Evolutionary conservation across 257 asterid genomes (phyloP).

Genomic region (Nicotiana tabacum): DNA sequence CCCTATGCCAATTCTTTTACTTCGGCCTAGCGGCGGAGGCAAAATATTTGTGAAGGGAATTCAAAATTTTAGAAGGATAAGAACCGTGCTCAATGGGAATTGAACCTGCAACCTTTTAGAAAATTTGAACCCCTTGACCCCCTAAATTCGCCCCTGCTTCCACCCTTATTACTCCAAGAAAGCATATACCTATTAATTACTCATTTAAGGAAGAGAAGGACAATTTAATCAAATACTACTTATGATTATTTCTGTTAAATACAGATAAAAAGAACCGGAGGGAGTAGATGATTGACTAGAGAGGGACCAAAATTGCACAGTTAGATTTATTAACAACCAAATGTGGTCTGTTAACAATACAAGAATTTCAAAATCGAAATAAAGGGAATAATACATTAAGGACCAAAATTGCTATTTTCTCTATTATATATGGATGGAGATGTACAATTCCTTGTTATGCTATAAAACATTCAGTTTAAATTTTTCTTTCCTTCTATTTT

Average conservation of each 20-base stretch:
- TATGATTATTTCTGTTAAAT: not conserved
- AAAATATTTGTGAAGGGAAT: too few species aligned
- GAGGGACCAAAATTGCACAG: not conserved
- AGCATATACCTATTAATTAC: not conserved
- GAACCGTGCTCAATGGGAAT: too few species aligned
- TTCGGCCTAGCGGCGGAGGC: too few species aligned
- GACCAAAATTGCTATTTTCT: not conserved
- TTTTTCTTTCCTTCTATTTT: not conserved
- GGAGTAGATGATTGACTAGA: not conserved
- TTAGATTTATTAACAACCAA: slow-evolving; percentile 5
- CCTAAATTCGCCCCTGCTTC: too few species aligned
- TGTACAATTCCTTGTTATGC: not conserved
- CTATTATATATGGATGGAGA: not conserved
- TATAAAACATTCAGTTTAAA: not conserved
- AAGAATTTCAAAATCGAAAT: not conserved
- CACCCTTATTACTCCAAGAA: not conserved
- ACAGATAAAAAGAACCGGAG: not conserved
- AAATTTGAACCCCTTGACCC: too few species aligned
- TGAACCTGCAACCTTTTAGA: too few species aligned
- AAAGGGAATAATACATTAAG: not conserved
- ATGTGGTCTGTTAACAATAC: not conserved
- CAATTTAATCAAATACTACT: not conserved
- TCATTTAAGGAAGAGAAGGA: not conserved
- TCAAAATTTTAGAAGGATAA: too few species aligned
- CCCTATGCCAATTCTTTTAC: not conserved